Evolutionary conservation across 73 alveolate genomes (phyloP).

Genomic region (Paramecium primaurelia): DNA sequence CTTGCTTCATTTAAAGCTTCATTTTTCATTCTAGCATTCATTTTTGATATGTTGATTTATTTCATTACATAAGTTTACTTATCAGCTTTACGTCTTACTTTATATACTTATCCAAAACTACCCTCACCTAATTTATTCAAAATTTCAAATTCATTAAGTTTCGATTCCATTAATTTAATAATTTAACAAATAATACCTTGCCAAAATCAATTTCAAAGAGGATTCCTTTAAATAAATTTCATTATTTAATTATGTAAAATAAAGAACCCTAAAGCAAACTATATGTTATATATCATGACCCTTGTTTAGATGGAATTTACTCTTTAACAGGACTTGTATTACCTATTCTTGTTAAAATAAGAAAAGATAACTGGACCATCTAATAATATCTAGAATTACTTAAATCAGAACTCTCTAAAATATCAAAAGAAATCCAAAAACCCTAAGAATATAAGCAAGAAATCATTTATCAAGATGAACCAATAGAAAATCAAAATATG

Average conservation of each 20-base stretch:
- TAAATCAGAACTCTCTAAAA: no score
- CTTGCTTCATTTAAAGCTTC: slow-evolving; percentile 90
- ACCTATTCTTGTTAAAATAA: not conserved
- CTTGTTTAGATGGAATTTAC: slow-evolving; percentile 44
- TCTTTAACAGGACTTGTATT: not conserved
- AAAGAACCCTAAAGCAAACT: not conserved
- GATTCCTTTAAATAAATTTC: not conserved
- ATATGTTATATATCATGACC: slow-evolving; percentile 42
- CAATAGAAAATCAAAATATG: not conserved
- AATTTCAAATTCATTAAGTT: slow-evolving; percentile 72
- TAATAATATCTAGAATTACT: not conserved
- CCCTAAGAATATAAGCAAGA: not conserved
- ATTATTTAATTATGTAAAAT: not conserved
- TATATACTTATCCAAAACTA: slow-evolving; percentile 69
- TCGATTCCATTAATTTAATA: slow-evolving; percentile 22
- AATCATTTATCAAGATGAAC: not conserved
- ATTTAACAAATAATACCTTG: not conserved
- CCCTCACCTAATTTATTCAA: slow-evolving; percentile 72
- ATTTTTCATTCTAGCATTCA: slow-evolving; percentile 56
- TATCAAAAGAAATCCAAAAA: not conserved
- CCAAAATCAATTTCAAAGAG: not conserved
- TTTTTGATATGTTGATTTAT: slow-evolving; percentile 53
- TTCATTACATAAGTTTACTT: slow-evolving; percentile 57
- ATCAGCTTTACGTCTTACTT: slow-evolving; percentile 65
- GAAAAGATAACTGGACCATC: slow-evolving; percentile 4